Percentiles rank a stretch among this genome's conserved stretches.
phyloP scores from a whole-genome alignment of 2,329 filamentous ascomycete genomes.

The Ophiostoma fasciatum region DNA sequence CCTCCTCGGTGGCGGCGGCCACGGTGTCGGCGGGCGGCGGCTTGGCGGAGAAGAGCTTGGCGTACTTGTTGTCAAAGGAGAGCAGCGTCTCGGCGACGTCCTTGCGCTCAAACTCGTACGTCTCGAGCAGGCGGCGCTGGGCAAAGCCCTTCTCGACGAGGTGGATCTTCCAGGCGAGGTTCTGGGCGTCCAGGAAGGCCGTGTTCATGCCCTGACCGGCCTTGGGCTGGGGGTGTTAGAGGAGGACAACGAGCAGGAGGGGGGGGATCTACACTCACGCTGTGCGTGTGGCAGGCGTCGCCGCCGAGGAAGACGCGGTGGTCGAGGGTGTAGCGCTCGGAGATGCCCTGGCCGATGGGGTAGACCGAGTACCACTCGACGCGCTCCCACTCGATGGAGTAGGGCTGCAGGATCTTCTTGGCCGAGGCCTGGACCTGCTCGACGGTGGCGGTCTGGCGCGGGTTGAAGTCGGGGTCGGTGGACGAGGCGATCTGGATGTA shows the following conservation, averaged over 20 bases:
- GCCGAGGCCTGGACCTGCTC: constrained; percentile 50
- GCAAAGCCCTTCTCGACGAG: constrained; percentile 76
- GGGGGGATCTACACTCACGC: constrained; percentile 30
- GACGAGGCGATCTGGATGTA: constrained; percentile 55
- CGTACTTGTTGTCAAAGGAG: constrained; percentile 77
- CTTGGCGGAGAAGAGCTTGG: constrained; percentile 73
- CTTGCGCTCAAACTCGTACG: constrained; percentile 78
- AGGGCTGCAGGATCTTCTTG: constrained; percentile 50
- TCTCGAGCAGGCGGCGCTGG: constrained; percentile 56
- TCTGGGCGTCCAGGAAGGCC: constrained; percentile 67
- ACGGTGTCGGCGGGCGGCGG: constrained; percentile 61
- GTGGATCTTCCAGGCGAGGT: constrained; percentile 93
- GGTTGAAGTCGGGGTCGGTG: constrained; percentile 44
- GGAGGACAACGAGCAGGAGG: neutral
- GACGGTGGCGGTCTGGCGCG: constrained; percentile 46
- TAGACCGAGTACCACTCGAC: constrained; percentile 67
- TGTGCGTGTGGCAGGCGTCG: constrained; percentile 69
- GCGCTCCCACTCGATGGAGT: constrained; percentile 50
- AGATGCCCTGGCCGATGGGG: constrained; percentile 60
- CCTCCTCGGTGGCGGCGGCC: constrained; percentile 25
- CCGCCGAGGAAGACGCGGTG: constrained; percentile 60
- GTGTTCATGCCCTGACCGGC: constrained; percentile 72
- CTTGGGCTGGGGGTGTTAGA: constrained; percentile 33
- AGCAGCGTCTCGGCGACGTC: constrained; percentile 72
- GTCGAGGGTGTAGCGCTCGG: constrained; percentile 51